Evolutionary conservation across 257 asterid species (phyloP).

Genomic region (Solanum clarkiae): DNA sequence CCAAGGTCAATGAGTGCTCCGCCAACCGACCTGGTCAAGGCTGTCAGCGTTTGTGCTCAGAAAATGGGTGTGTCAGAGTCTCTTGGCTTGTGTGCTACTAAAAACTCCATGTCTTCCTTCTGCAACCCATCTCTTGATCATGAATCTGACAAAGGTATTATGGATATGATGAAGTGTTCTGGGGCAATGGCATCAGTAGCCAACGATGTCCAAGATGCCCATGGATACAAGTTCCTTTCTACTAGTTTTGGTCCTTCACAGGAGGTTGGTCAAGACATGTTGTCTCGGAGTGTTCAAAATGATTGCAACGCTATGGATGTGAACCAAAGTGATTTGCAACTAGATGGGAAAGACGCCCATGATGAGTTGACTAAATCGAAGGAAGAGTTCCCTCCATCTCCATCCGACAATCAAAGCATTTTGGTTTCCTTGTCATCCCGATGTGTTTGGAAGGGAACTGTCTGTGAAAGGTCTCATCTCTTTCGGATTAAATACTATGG

Average conservation of each 20-base stretch:
- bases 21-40: constrained; percentile 24
- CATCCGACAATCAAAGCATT: constrained; percentile 89
- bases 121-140: constrained; percentile 15
- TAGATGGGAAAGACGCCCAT: constrained; percentile 21
- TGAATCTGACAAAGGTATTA: constrained; percentile 18
- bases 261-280: neutral
- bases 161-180: constrained; percentile 12
- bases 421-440: constrained; percentile 83
- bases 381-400: constrained; percentile 80
- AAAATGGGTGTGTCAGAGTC: constrained; percentile 18
- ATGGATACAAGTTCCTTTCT: constrained; percentile 9
- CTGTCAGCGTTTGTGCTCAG: constrained; percentile 14
- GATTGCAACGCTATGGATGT: constrained; percentile 16
- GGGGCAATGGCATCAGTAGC: constrained; percentile 17
- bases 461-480: constrained; percentile 86
- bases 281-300: constrained; percentile 13
- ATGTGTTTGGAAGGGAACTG: constrained; percentile 94
- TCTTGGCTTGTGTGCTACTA: constrained; percentile 8
- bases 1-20: constrained; percentile 50
- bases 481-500: constrained; percentile 88
- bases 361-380: constrained; percentile 36
- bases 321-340: constrained; percentile 10
- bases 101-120: constrained; percentile 21
- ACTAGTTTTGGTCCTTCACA: constrained; percentile 15
- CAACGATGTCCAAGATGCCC: constrained; percentile 1